Evolutionary conservation across 441 rosid species (phyloP).

Genomic region (Adansonia madagascariensis): DNA sequence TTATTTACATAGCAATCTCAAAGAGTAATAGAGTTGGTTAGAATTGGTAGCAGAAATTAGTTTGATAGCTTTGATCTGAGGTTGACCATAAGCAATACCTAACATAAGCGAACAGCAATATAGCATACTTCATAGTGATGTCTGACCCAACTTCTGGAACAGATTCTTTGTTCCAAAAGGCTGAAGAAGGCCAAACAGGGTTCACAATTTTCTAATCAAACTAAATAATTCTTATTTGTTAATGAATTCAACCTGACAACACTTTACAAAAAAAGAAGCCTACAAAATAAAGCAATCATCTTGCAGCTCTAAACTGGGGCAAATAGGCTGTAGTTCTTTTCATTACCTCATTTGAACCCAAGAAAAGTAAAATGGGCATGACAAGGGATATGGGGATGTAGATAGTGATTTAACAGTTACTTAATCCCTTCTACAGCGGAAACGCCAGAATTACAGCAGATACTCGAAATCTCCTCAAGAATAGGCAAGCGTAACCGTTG

Average conservation of each 20-base stretch:
- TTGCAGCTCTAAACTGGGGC: too few species aligned
- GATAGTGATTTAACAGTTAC: too few species aligned
- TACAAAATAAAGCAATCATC: too few species aligned
- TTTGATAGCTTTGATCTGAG: background rate
- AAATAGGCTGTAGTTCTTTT: too few species aligned
- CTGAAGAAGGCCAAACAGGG: background rate
- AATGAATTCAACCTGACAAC: background rate
- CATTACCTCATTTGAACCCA: too few species aligned
- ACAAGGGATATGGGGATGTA: too few species aligned
- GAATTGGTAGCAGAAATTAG: background rate
- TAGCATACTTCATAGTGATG: background rate
- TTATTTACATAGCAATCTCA: constrained; percentile 2
- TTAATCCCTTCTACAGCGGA: too few species aligned
- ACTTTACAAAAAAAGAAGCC: background rate
- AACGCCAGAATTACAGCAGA: too few species aligned
- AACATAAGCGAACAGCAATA: background rate
- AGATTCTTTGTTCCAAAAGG: background rate
- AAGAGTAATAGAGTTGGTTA: background rate
- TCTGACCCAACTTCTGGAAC: background rate
- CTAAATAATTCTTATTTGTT: background rate
- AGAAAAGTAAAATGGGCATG: too few species aligned
- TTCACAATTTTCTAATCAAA: constrained; percentile 1
- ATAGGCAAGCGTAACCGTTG: too few species aligned
- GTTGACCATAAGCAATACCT: constrained; percentile 11
- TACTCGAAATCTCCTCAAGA: too few species aligned